phyloP scores from a whole-genome alignment of 495 filamentous ascomycete genomes.

The Rhypophila decipiens region DNA sequence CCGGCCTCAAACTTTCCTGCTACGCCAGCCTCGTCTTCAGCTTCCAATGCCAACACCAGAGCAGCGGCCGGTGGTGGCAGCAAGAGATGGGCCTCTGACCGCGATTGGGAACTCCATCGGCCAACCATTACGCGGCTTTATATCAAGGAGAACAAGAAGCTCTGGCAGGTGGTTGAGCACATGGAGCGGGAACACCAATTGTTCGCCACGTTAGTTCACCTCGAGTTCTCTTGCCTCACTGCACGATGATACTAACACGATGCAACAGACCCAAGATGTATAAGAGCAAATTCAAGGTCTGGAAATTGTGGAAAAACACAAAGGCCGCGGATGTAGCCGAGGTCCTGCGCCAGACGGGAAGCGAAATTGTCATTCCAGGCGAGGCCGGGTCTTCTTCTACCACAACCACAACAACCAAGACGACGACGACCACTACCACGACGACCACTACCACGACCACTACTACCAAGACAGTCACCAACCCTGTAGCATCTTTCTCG shows the following conservation, averaged over 20 bases:
- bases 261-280: slow-evolving; percentile 10
- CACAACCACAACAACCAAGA: not conserved
- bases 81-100: slow-evolving; percentile 9
- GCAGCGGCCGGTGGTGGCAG: not conserved
- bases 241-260: not conserved
- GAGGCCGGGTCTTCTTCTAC: not conserved
- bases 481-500: not conserved
- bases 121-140: slow-evolving; percentile 9
- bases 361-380: too few species aligned
- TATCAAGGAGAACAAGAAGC: slow-evolving; percentile 8
- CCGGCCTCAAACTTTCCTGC: not conserved
- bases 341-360: slow-evolving; percentile 5
- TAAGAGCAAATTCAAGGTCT: slow-evolving; percentile 12
- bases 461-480: not conserved
- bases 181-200: slow-evolving; percentile 11
- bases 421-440: not conserved
- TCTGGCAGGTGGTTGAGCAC: slow-evolving; percentile 7
- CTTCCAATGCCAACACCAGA: not conserved
- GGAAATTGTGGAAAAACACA: slow-evolving; percentile 12
- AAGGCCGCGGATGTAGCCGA: slow-evolving; percentile 8
- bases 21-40: not conserved
- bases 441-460: not conserved
- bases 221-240: not conserved
- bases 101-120: slow-evolving; percentile 8
- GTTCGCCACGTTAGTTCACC: slow-evolving; percentile 9